Conservation (phyloP, 768 basidiomycete genomes). For the Tulasnella sp. region DNA sequence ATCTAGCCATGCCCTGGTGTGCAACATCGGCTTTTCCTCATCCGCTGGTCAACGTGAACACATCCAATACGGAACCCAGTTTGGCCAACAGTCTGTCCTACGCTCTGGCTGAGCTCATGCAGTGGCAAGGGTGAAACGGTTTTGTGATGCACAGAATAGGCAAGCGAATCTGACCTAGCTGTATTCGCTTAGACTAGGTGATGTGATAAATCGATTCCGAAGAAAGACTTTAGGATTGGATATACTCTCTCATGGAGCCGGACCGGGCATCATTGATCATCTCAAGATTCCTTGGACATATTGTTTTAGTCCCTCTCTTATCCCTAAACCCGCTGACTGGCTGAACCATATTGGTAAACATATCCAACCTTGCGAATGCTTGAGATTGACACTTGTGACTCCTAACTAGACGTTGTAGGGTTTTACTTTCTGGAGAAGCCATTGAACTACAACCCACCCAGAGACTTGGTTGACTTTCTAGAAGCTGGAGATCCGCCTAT, state of each 20-base stretch:
- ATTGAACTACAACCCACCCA: slow-evolving; percentile 34
- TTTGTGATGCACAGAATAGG: background rate
- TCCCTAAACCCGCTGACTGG: slow-evolving; percentile 52
- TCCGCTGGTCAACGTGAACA: slow-evolving; percentile 46
- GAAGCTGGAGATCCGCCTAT: slow-evolving; percentile 39
- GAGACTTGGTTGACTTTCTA: slow-evolving; percentile 38
- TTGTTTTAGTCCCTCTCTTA: slow-evolving; percentile 45
- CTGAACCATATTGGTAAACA: slow-evolving; percentile 42
- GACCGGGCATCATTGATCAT: slow-evolving; percentile 39
- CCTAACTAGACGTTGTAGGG: slow-evolving; percentile 40
- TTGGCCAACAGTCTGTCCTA: slow-evolving; percentile 48
- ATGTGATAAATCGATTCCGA: slow-evolving; percentile 48
- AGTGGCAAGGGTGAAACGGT: slow-evolving; percentile 41
- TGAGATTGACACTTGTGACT: too few relatives aligned
- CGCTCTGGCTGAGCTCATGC: slow-evolving; percentile 43
- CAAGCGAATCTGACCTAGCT: background rate
- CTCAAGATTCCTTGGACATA: slow-evolving; percentile 50
- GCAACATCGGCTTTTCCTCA: slow-evolving; percentile 45
- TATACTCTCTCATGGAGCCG: slow-evolving; percentile 36
- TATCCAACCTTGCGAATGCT: background rate
- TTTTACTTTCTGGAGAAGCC: slow-evolving; percentile 50
- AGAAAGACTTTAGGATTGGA: slow-evolving; percentile 35
- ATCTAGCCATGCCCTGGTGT: slow-evolving; percentile 53
- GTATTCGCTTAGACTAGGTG: slow-evolving; percentile 35
- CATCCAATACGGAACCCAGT: slow-evolving; percentile 39